Evolutionary conservation across 306 rosid species (phyloP), one percentile per base, ranked within the genome.

Genomic region (Arachis hypogaea): DNA sequence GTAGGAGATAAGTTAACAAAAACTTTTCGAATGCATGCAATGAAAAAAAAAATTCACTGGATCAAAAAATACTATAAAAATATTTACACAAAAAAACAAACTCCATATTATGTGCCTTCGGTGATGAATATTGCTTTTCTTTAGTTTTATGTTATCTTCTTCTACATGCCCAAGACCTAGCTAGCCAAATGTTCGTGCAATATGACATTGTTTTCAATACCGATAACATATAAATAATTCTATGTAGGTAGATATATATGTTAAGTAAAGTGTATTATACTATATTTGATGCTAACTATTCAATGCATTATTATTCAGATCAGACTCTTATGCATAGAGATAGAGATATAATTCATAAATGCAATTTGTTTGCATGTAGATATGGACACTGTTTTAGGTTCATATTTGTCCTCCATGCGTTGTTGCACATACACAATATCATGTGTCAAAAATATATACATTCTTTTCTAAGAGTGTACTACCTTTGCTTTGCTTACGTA

Each of bases 321-420:
- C 33, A 75, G 9, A 40, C 9, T 60, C 45, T 67, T 11, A 38
- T 58, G 74, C 54, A 76, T 67, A 77, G 60, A 75, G 75, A 76
- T 67, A 77, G 60, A 75, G 75, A 68, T 42, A 77, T 77, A 22
- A 22, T 22, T 22, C 28, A 22, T 22, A 42, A 69, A 60, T 68
- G 80, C 49, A 46, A 7, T 61, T 10, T 41, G 64, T 16, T 3
- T 33, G 50, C 14, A 67, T 76, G 30, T 4, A 12, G 11, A 66
- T 50, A 76, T 58, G 59, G 62, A 47, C 52, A 76, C 18, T 33
- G 54, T 38, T 58, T 38, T 76, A 40, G 68, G 52, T 45, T 47
- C 28, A 58, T 76, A 57, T 69, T 77, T 60, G 75, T 77, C 41
- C 41, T 68, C 69, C 80, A 69, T 77, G 75, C 57, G 64, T 41